phyloP scores from a whole-genome alignment of 192 early-diverging fungal genomes.

The Backusella luteola region DNA sequence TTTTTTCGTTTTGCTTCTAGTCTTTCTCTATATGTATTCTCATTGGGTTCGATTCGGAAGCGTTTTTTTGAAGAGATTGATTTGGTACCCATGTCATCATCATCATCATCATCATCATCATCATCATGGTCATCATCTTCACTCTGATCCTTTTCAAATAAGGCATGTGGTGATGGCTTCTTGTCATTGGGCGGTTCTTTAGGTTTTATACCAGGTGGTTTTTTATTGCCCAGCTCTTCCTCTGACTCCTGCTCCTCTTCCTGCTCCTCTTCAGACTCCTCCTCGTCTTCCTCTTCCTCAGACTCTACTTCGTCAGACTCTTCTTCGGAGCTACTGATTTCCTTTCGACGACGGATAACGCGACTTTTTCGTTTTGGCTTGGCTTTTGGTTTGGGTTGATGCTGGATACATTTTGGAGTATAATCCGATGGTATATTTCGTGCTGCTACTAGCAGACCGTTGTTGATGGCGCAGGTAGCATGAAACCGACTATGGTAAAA shows the following conservation, averaged over 20 bases:
- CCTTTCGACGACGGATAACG: not conserved
- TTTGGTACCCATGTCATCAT: constrained; percentile 27
- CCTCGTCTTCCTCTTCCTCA: constrained; percentile 16
- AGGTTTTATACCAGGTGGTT: not conserved
- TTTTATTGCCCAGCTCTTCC: not conserved
- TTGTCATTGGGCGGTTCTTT: not conserved
- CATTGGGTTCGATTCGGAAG: not conserved
- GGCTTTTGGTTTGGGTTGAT: constrained; percentile 11
- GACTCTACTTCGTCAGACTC: not conserved
- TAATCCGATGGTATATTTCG: constrained; percentile 11
- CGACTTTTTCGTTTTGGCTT: not conserved
- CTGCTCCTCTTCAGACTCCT: constrained; percentile 8
- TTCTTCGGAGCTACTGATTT: constrained; percentile 4
- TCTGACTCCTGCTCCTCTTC: constrained; percentile 19
- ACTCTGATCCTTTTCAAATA: constrained; percentile 21
- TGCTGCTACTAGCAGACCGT: constrained; percentile 16
- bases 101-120: constrained; percentile 8
- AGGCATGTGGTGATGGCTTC: not conserved
- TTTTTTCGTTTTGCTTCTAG: constrained; percentile 21
- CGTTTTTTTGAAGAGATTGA: not conserved
- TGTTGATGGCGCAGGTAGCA: constrained; percentile 33
- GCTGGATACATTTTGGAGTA: constrained; percentile 9
- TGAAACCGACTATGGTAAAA: constrained; percentile 22
- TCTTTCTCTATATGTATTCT: constrained; percentile 3
- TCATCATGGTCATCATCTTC: constrained; percentile 8